Base-by-base conservation (phyloP, 768 basidiomycete genomes). In the Leccinum arenicola region DNA sequence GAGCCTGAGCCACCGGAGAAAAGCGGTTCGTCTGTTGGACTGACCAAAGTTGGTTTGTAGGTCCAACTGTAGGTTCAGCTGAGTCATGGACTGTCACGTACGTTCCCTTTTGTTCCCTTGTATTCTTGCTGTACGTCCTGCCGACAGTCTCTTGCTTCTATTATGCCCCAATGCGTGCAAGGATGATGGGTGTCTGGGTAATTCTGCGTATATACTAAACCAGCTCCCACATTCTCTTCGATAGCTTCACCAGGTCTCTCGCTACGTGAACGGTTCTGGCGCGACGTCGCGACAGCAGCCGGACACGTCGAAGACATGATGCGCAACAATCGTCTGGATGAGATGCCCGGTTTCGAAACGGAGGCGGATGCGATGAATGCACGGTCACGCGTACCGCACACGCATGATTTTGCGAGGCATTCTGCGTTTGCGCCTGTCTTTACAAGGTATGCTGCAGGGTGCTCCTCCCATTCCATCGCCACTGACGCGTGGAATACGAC, bases 181-280 rank as follows among this genome's bases (percentile, higher is more conserved):
- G 63, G 56, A 60, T 62, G 50, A 27, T 17, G 17, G 38, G n/a
- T 23, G 31, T 48, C 29, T 23, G 29, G n/a, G 17, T 45, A 6
- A 36, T 14, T 51, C 36, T 21, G 6, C 17, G 19, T 51, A 48
- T 0, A 19, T 23, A 23, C 21, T 47, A 19, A 47, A 47, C 10
- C 45, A 19, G 47, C 47, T 48, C 47, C 33, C 29, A 31, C 65
- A 61, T 55, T 7, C 45, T 21, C 65, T 4, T n/a, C 48, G 5
- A 70, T 71, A 65, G 17, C 64, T 48, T 25, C 57, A 45, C 11
- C 43, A 9, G 62, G 54, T 31, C 3, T 10, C 50, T 33, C 64
- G 3, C 25, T 68, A 15, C 69, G 57, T 2, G 64, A 70, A n/a
- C 64, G 64, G 33, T 70, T 67, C 33, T 71, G 69, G 69, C 62